Evolutionary conservation across 139 green algal genomes (phyloP), one percentile per base, ranked within the genome.

Genomic region (Chlamydomonas sphaeroides): DNA sequence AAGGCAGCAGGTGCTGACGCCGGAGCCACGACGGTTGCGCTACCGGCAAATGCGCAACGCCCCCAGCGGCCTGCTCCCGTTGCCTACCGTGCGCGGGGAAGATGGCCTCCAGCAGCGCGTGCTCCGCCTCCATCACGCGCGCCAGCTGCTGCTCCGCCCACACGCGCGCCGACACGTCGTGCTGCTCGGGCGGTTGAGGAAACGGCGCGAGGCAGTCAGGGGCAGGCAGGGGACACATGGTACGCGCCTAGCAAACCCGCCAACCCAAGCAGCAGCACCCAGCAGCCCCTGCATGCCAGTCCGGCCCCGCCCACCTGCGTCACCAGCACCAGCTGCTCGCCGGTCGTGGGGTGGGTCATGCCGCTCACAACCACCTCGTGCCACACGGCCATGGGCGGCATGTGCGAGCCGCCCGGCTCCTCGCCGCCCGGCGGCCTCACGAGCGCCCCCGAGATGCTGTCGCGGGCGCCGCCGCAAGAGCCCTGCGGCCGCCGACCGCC

Each of bases 281-380:
- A 10, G 20, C 51, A 4, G 3, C 14, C 51, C 51, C 51, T 10
- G 10, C 10, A 61, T 17, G 14, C 51, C 20, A 6, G 6, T 6
- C 51, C 14, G 26, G 3, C 15, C 15, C 6, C 51, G 17, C 56
- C 3, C 56, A 62, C 35, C 66, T 72, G 66, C 17, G 72, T 80
- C 38, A 80, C 72, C 72, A 80, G 33, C 17, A 80, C 1, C 17
- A 80, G 72, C 38, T 59, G 56, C 72, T 80, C 26, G 26, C 72
- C 72, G 30, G 26, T 68, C 56, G 8, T 20, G 1, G 72, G 72
- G 72, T 80, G 72, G 6, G 17, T 26, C 56, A 80, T 26, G 21
- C 56, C 25, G 56, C 72, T 80, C 8, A 80, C 38, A 5, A 68
- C 56, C 72, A 80, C 72, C 56, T 80, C 72, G 36, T 80, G 72